phyloP scores from a whole-genome alignment of 129 eudicot genomes.

The Saposhnikovia divaricata region DNA sequence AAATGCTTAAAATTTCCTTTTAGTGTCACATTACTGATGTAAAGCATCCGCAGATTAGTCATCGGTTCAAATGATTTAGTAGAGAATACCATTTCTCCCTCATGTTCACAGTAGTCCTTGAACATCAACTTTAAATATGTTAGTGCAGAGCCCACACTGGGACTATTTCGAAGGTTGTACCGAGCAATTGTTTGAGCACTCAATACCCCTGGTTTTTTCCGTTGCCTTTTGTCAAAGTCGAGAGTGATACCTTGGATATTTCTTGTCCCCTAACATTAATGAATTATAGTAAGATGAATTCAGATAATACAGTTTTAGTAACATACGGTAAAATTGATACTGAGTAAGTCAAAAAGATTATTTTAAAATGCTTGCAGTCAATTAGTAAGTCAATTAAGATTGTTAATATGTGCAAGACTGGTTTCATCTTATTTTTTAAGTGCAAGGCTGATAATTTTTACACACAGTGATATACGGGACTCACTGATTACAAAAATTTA shows the following conservation, averaged over 20 bases:
- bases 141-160: conserved; percentile 5
- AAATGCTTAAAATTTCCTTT: conserved; percentile 24
- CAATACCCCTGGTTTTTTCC: not conserved
- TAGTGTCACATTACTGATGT: conserved; percentile 18
- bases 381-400: too few species aligned
- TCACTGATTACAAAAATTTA: not conserved
- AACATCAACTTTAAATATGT: conserved; percentile 11
- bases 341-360: too few species aligned
- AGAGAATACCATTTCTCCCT: conserved; percentile 3
- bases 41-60: conserved; percentile 29
- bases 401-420: not conserved
- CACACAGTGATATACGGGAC: not conserved
- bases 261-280: conserved; percentile 19
- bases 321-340: too few species aligned
- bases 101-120: conserved; percentile 5
- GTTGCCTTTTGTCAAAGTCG: conserved; percentile 1
- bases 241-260: conserved; percentile 20
- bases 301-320: not conserved
- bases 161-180: not conserved
- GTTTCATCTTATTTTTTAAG: not conserved
- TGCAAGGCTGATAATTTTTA: not conserved
- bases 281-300: not conserved
- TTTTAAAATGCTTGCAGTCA: too few species aligned
- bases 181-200: not conserved
- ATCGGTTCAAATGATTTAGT: conserved; percentile 20